A percentile compares a stretch with the other conserved stretches of the same genome.
Evolutionary conservation across 2,329 filamentous ascomycete species (phyloP).

Genomic region (Aspergillus phoenicis): DNA sequence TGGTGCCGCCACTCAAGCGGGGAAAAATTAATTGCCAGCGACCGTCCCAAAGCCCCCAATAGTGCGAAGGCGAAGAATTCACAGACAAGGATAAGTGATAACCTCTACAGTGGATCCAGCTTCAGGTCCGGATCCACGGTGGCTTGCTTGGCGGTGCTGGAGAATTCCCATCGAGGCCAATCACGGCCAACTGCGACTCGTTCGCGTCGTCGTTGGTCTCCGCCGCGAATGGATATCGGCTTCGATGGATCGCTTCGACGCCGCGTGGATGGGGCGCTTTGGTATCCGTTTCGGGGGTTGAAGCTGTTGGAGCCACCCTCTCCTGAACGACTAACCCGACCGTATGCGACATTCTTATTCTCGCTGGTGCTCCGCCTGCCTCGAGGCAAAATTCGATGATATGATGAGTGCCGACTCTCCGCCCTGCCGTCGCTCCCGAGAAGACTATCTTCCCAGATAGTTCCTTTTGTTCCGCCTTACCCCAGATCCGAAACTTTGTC

Average conservation of each 20-base stretch:
- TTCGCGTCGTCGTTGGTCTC: conserved; percentile 5
- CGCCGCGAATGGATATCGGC: background rate
- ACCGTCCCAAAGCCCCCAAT: background rate
- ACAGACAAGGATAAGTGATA: background rate
- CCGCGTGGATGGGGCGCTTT: conserved; percentile 5
- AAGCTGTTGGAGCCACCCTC: background rate
- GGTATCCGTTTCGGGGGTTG: conserved; percentile 1
- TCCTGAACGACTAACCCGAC: conserved; percentile 1
- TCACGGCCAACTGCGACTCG: background rate
- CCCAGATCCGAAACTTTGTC: background rate
- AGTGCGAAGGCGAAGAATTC: background rate
- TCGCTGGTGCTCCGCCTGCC: background rate
- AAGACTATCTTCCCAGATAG: background rate
- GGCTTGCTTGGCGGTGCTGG: conserved; percentile 14
- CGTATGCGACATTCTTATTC: conserved; percentile 1
- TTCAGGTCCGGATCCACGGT: conserved; percentile 9
- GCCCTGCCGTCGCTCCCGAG: background rate
- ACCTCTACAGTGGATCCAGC: background rate
- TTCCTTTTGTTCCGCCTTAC: background rate
- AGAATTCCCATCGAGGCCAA: background rate
- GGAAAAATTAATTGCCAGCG: background rate
- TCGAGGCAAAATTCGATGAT: background rate
- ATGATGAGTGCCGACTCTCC: background rate
- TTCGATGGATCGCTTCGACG: conserved; percentile 2
- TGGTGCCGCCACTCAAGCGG: conserved; percentile 1